phyloP scores from a whole-genome alignment of 805 yeast species.

The Kazachstania kunashirensis region DNA sequence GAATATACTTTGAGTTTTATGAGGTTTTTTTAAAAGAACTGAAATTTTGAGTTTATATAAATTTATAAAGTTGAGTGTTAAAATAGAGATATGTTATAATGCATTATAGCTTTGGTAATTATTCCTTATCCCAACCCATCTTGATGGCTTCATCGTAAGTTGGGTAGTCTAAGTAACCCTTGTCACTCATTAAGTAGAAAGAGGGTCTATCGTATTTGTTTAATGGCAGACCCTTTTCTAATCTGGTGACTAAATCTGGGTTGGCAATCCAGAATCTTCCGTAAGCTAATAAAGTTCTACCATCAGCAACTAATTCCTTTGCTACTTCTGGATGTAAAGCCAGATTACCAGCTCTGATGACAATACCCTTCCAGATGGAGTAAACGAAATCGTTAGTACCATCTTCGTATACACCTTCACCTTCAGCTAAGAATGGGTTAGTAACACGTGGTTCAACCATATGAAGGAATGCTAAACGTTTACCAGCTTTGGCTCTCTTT shows the following conservation, averaged over 20 bases:
- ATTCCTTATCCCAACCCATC: not conserved
- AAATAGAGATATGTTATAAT: too few species aligned
- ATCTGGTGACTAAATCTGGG: not conserved
- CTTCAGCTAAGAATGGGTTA: constrained; percentile 8
- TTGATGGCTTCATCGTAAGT: not conserved
- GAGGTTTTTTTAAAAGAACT: not conserved
- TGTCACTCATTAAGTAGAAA: not conserved
- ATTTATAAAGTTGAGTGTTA: too few species aligned
- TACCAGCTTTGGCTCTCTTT: constrained; percentile 23
- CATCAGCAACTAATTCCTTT: constrained; percentile 18
- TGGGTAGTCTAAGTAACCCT: not conserved
- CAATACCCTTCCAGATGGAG: constrained; percentile 35
- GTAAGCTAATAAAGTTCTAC: constrained; percentile 21
- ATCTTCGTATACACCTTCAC: constrained; percentile 19
- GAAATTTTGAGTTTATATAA: too few species aligned
- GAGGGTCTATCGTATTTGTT: not conserved
- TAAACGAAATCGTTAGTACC: constrained; percentile 30
- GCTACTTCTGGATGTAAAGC: constrained; percentile 16
- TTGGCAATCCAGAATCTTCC: constrained; percentile 21
- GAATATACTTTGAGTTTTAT: too few species aligned
- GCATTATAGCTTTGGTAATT: too few species aligned
- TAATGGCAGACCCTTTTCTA: not conserved
- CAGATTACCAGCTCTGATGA: constrained; percentile 32
- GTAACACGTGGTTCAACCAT: constrained; percentile 35
- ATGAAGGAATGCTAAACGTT: constrained; percentile 31